Evolutionary conservation across 495 filamentous ascomycete species (phyloP), one percentile per base, ranked within the genome.

Genomic region (Penicillium flavigenum): DNA sequence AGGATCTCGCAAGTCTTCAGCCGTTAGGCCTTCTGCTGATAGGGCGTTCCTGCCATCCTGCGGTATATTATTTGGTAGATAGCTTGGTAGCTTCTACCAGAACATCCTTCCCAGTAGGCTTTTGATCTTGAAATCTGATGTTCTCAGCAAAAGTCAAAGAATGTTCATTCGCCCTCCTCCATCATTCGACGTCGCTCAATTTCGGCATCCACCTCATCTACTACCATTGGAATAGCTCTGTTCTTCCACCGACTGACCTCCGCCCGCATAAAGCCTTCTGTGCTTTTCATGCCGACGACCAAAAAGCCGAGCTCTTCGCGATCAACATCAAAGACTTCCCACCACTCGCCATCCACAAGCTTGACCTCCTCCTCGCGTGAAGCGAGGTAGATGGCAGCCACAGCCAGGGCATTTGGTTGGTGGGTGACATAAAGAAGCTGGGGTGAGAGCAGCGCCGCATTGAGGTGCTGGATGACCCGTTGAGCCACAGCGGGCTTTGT

Each of bases 301-400:
- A 98, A 65, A 63, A 98, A 98, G 4, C 94, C 94, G 47, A 98
- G 76, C 69, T 96, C 92, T 79, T 98, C 94, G 20, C 95, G 1
- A 48, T 97, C 93, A n/a, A 92, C 89, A 75, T 98, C 94, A 71
- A 98, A 98, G 1, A 97, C 89, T 73, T 95, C 92, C 94, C 94
- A 98, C 94, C 94, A 98, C 49, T 90, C 87, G 24, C 76, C 79
- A 48, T 86, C 86, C 3, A 93, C 88, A 71, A 98, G 78, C 68
- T 88, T 90, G 29, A 88, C 81, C 0, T 79, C 86, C 3, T 84
- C 68, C 54, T 98, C 92, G 24, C 88, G 82, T n/a, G 91, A 86
- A 9, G 92, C 89, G 17, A 92, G 82, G 68, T 98, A 98, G 17
- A 96, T 86, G 4, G 92, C 89, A 14, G 92, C 90, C 5, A 91